phyloP scores from a whole-genome alignment of 768 basidiomycete genomes.

The Leucogyrophana mollusca region DNA sequence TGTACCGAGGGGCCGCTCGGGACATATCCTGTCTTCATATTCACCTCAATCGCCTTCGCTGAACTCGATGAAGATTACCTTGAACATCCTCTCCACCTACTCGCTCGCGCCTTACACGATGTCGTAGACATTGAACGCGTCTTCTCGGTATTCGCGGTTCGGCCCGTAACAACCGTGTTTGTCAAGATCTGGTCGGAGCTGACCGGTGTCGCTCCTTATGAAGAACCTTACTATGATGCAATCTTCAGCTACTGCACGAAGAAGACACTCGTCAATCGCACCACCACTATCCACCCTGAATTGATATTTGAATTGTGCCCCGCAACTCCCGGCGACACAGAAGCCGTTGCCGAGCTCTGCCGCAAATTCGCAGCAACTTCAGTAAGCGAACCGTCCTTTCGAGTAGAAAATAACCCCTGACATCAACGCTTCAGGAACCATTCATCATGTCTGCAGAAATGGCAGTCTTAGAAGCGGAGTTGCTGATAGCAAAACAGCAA shows the following conservation, averaged over 20 bases:
- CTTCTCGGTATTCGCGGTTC: slow-evolving; percentile 66
- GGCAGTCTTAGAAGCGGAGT: slow-evolving; percentile 50
- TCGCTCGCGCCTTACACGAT: slow-evolving; percentile 40
- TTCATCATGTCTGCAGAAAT: slow-evolving; percentile 44
- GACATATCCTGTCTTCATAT: slow-evolving; percentile 67
- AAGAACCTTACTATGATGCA: slow-evolving; percentile 60
- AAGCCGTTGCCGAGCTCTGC: slow-evolving; percentile 47
- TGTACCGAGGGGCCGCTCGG: slow-evolving; percentile 56
- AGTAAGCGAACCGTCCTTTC: slow-evolving; percentile 35
- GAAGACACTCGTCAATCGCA: slow-evolving; percentile 32
- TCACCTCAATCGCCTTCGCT: slow-evolving; percentile 40
- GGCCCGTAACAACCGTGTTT: slow-evolving; percentile 46
- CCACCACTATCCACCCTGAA: slow-evolving; percentile 16
- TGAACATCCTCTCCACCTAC: slow-evolving; percentile 36
- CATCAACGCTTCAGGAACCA: slow-evolving; percentile 42
- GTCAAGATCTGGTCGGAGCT: slow-evolving; percentile 44
- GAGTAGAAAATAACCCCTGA: neutral
- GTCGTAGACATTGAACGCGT: slow-evolving; percentile 41
- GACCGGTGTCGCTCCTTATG: slow-evolving; percentile 39
- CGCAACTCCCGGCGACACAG: slow-evolving; percentile 26
- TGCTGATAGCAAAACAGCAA: slow-evolving; percentile 43
- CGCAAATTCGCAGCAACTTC: slow-evolving; percentile 56
- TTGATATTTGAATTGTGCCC: slow-evolving; percentile 38
- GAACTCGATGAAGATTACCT: slow-evolving; percentile 37
- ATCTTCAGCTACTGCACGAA: slow-evolving; percentile 55